Conservation (phyloP, 1,284 basidiomycete species). For the Chalciporus sp. region DNA sequence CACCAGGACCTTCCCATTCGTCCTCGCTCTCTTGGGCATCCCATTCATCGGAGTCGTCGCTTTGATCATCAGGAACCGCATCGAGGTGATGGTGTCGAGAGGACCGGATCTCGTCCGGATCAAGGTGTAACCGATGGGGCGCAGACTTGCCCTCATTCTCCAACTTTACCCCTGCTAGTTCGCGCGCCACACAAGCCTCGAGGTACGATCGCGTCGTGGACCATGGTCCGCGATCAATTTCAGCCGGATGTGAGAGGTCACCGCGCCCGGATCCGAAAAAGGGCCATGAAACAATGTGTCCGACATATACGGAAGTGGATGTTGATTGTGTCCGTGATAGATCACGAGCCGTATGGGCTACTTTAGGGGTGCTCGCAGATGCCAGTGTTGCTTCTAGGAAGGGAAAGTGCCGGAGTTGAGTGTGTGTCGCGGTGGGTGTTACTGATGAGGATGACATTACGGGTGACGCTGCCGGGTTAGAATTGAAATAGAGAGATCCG, state of each 20-base stretch:
- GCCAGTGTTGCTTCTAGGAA: conserved; percentile 17
- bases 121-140: conserved; percentile 72
- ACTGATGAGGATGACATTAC: conserved; percentile 21
- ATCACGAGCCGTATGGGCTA: background rate
- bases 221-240: conserved; percentile 80
- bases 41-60: conserved; percentile 73
- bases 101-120: conserved; percentile 70
- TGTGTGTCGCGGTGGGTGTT: conserved; percentile 34
- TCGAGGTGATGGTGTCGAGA: conserved; percentile 68
- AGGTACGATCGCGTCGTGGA: conserved; percentile 58
- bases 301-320: conserved; percentile 45
- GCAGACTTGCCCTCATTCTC: conserved; percentile 76
- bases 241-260: conserved; percentile 63
- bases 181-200: conserved; percentile 62
- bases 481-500: conserved; percentile 69
- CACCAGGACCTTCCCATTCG: conserved; percentile 73
- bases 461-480: conserved; percentile 29
- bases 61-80: conserved; percentile 67
- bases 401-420: conserved; percentile 23
- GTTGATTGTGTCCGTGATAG: conserved; percentile 7
- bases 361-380: conserved; percentile 5
- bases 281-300: conserved; percentile 83
- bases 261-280: conserved; percentile 83
- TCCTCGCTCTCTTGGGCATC: conserved; percentile 74
- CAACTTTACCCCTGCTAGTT: conserved; percentile 64